Base-by-base conservation (phyloP, 2,329 filamentous ascomycete species). In the Sporothrix phasma region DNA sequence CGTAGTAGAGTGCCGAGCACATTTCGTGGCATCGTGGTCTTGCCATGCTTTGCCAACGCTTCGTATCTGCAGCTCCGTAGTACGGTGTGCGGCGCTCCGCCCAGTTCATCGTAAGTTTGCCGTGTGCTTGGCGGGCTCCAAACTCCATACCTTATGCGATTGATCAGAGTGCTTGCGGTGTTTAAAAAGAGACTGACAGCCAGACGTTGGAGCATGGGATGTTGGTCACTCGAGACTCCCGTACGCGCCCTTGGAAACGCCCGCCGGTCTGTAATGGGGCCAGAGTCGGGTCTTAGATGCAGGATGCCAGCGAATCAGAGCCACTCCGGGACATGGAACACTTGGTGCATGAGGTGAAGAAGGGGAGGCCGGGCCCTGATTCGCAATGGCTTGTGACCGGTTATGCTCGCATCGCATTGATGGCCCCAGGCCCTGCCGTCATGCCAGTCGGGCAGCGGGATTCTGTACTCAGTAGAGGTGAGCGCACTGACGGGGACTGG, bases 211-310 rank as follows among this genome's bases (percentile, higher is more conserved):
- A 47, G n/a, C 60, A 62, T 47, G 60, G n/a, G 60, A 24, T 62
- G 47, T n/a, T 53, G 47, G 26, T 15, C 41, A 29, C 31, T 46
- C 34, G 31, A 61, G 39, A 46, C 61, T 66, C 68, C n/a, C 34
- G 67, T 78, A 79, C 72, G 74, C 77, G 77, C 77, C 77, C 73
- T 75, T 74, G 74, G 73, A 75, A 76, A 71, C 68, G 67, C 71
- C 71, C 69, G 69, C 70, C 74, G 72, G 70, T 69, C 19, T 71
- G 69, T 70, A 69, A 70, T 62, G 56, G 58, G 47, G 43, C 31
- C 26, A 43, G 11, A 49, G 62, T 61, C n/a, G 62, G 68, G 70
- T 67, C 68, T 68, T 67, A 65, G 69, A 69, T 71, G 70, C n/a
- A n/a, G n/a, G 67, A 58, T 61, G 66, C 64, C 64, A 67, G 60